Evolutionary conservation across 768 basidiomycete species (phyloP).

Genomic region (Tylopilus sp.): DNA sequence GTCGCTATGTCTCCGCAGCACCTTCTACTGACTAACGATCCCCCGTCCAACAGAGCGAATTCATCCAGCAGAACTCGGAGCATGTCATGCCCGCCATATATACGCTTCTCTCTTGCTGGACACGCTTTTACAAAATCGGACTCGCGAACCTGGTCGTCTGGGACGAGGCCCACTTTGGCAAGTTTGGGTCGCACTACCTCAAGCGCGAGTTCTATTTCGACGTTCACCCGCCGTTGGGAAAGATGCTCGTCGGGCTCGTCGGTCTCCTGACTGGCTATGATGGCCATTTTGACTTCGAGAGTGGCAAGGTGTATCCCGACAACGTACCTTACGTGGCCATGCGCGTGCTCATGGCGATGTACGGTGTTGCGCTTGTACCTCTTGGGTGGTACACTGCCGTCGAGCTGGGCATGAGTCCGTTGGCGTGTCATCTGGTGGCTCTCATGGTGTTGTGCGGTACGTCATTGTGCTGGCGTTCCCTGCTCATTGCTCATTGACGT

Average conservation of each 20-base stretch:
- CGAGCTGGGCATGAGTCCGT: constrained; percentile 87
- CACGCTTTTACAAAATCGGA: constrained; percentile 92
- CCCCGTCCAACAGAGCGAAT: constrained; percentile 53
- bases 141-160: constrained; percentile 84
- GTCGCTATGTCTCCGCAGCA: constrained; percentile 24
- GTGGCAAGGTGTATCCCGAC: constrained; percentile 79
- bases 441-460: constrained; percentile 90
- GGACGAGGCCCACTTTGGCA: constrained; percentile 99
- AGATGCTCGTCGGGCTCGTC: constrained; percentile 96
- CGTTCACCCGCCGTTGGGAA: constrained; percentile 96
- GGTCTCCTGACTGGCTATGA: constrained; percentile 90
- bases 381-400: constrained; percentile 96
- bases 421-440: constrained; percentile 88
- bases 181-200: constrained; percentile 97
- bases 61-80: constrained; percentile 75
- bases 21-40: not conserved
- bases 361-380: constrained; percentile 94
- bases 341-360: constrained; percentile 91
- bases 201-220: constrained; percentile 99
- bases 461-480: constrained; percentile 12
- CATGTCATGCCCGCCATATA: constrained; percentile 79
- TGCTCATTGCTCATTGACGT: not conserved
- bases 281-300: constrained; percentile 91
- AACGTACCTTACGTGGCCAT: constrained; percentile 90
- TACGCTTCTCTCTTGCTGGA: constrained; percentile 92